Evolutionary conservation across 2,329 filamentous ascomycete species (phyloP).

Genomic region (Sclerotinia glacialis): DNA sequence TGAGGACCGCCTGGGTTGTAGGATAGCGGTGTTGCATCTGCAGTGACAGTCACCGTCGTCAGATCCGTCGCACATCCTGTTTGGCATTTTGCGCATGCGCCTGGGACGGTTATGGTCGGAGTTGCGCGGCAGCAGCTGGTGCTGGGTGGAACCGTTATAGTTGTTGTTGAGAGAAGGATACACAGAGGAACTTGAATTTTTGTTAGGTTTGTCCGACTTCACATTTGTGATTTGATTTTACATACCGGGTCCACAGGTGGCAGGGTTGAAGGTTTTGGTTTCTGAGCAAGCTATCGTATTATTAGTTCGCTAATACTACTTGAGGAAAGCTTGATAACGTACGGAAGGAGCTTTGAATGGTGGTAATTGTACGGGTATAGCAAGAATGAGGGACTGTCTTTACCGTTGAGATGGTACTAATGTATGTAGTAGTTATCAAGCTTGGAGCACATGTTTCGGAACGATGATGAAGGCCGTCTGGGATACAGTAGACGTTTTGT

Average conservation of each 20-base stretch:
- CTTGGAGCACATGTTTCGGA: constrained; percentile 23
- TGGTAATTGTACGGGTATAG: constrained; percentile 35
- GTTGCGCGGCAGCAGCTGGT: constrained; percentile 44
- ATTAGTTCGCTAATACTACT: background rate
- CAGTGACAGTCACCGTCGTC: constrained; percentile 14
- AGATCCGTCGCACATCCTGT: constrained; percentile 32
- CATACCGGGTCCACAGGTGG: constrained; percentile 9
- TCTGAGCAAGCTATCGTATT: constrained; percentile 18
- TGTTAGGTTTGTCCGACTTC: no score
- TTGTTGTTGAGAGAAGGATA: constrained; percentile 33
- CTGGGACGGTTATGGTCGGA: constrained; percentile 33
- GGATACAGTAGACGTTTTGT: constrained; percentile 8
- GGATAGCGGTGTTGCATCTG: background rate
- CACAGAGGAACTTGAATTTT: constrained; percentile 17
- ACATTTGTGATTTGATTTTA: no score
- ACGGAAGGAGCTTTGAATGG: constrained; percentile 20
- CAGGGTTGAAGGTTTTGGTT: constrained; percentile 4
- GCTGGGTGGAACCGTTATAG: constrained; percentile 41
- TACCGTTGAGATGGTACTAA: constrained; percentile 27
- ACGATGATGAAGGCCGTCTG: constrained; percentile 3
- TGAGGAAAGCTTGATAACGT: background rate
- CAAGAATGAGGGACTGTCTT: constrained; percentile 30
- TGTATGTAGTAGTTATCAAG: constrained; percentile 23
- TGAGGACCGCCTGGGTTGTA: constrained; percentile 14
- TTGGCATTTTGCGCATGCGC: constrained; percentile 34